Evolutionary conservation across 495 filamentous ascomycete species (phyloP).

Genomic region (Penicillium waksmanii): DNA sequence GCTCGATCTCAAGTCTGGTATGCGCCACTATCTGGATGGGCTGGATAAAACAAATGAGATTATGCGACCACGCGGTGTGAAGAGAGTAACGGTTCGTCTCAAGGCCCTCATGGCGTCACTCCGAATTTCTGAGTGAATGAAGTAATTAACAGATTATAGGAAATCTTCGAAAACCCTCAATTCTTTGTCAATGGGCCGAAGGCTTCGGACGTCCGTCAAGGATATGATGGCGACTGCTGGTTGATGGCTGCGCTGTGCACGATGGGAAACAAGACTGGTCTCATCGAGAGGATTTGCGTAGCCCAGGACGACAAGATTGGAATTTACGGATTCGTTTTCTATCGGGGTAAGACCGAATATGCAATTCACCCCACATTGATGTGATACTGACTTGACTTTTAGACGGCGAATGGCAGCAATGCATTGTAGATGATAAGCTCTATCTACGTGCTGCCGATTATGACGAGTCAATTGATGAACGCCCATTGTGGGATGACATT

Average conservation of each 20-base stretch:
- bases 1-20: conserved; percentile 68
- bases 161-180: conserved; percentile 85
- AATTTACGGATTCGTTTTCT: conserved; percentile 94
- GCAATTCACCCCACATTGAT: not conserved
- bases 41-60: conserved; percentile 51
- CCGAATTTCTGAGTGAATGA: not conserved
- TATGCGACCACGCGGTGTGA: conserved; percentile 61
- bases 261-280: conserved; percentile 74
- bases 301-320: conserved; percentile 77
- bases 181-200: conserved; percentile 85
- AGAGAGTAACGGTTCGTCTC: conserved; percentile 59
- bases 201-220: conserved; percentile 81
- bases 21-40: conserved; percentile 65
- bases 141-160: conserved; percentile 41
- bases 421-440: conserved; percentile 85
- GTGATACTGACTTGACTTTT: not conserved
- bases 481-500: conserved; percentile 70
- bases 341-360: conserved; percentile 59
- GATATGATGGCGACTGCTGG: conserved; percentile 88
- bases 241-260: conserved; percentile 85
- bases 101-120: not conserved
- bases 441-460: conserved; percentile 84
- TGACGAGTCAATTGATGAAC: conserved; percentile 69
- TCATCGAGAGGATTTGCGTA: conserved; percentile 87
- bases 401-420: conserved; percentile 93